Evolutionary conservation across 805 yeast genomes (phyloP), one percentile per base, ranked within the genome.

Genomic region (Spathaspora girioi): DNA sequence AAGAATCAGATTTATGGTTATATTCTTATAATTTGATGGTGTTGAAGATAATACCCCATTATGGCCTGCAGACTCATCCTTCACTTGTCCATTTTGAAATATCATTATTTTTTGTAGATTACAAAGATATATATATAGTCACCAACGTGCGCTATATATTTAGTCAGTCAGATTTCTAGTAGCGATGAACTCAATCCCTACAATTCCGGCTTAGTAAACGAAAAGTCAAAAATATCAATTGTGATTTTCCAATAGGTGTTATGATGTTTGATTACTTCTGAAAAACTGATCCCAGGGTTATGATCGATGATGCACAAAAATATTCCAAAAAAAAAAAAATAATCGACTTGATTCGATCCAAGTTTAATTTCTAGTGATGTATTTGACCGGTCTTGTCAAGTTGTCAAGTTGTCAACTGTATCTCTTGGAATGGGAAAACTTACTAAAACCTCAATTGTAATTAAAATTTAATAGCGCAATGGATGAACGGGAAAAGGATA

Each of bases 1-100:
- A 8, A 57, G 43, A 23, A 57, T 56, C 57, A 56, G 59, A 18
- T 52, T 53, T 11, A 57, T 56, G 12, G 60, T 52, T 18, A 57
- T 57, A 52, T 50, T 50, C 50, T 54, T 58, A 38, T 46, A 51
- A 43, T 35, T 48, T 5, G 29, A 14, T n/a, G 51, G 14, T 15
- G 47, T 12, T 15, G 23, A 29, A 3, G 47, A 29, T 14, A n/a
- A 19, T 26, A 19, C 35, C 23, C n/a, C 27, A 18, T 41, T 41
- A 26, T 15, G 27, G 2, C 12, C 32, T 9, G n/a, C 18, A 23
- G 29, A 14, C 17, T 31, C 50, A 38, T 48, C 50, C 14, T 44
- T 45, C 7, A 15, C 14, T 20, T 17, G 18, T 17, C 44, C 51
- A 40, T 41, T 40, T n/a, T 11, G 45, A 15, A 23, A 42, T 20